These are phyloP conservation scores for Ogataea philodendri DNA, from an alignment of 805 yeast species.

Conservation along the genomic window DNA sequence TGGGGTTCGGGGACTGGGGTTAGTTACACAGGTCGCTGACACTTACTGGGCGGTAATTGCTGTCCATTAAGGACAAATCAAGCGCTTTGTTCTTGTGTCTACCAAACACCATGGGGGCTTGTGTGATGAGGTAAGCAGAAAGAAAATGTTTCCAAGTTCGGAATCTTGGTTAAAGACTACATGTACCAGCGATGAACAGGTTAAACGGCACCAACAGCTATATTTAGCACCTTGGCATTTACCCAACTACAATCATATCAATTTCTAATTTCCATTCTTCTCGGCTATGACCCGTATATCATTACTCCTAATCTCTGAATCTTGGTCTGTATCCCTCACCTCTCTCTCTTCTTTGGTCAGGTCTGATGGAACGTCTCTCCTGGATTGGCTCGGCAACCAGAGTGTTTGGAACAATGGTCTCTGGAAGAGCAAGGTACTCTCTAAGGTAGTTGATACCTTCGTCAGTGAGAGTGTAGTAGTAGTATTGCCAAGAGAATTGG, in stretches of 20 bases:
- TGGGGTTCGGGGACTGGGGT: slow-evolving; percentile 24
- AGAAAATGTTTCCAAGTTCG: no score
- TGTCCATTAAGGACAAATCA: slow-evolving; percentile 21
- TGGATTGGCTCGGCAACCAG: slow-evolving; percentile 94
- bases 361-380: slow-evolving; percentile 53
- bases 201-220: background rate
- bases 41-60: slow-evolving; percentile 25
- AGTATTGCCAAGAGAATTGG: slow-evolving; percentile 99
- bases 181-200: no score
- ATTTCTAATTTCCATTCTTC: slow-evolving; percentile 8
- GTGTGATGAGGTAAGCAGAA: slow-evolving; percentile 10
- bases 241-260: background rate
- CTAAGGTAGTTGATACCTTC: slow-evolving; percentile 99
- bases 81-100: slow-evolving; percentile 21
- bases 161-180: no score
- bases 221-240: background rate
- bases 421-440: slow-evolving; percentile 98
- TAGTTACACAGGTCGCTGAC: background rate
- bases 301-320: slow-evolving; percentile 37
- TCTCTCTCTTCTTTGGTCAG: slow-evolving; percentile 52
- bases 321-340: slow-evolving; percentile 62
- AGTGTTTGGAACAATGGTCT: slow-evolving; percentile 97
- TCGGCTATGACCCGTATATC: slow-evolving; percentile 12
- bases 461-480: slow-evolving; percentile 99
- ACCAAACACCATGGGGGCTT: slow-evolving; percentile 21